Percentiles rank a stretch among this genome's conserved stretches.
Conservation (phyloP, 2,329 filamentous ascomycete genomes). For the Ophiocordyceps unilateralis region DNA sequence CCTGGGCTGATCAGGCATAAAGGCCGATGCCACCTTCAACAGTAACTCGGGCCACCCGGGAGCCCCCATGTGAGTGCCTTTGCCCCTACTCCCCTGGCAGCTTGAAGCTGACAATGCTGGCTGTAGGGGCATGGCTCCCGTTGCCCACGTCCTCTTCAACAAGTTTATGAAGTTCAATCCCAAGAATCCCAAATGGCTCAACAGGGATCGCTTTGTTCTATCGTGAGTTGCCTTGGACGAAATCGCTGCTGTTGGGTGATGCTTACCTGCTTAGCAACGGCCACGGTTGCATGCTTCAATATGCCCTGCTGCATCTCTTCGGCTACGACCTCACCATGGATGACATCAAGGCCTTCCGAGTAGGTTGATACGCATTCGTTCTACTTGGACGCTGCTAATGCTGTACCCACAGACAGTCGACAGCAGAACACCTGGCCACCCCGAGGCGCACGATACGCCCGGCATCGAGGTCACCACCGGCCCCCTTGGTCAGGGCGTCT, state of each 20-base stretch:
- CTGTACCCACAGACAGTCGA: slow-evolving; percentile 25
- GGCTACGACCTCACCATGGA: slow-evolving; percentile 77
- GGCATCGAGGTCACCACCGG: slow-evolving; percentile 97
- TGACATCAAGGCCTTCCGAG: slow-evolving; percentile 91
- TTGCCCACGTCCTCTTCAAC: slow-evolving; percentile 94
- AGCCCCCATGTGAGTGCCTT: slow-evolving; percentile 64
- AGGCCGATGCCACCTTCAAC: slow-evolving; percentile 94
- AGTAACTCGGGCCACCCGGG: slow-evolving; percentile 98
- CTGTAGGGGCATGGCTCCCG: slow-evolving; percentile 65
- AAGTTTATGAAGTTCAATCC: slow-evolving; percentile 99
- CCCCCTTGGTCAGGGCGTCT: slow-evolving; percentile 91
- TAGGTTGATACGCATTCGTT: slow-evolving; percentile 33
- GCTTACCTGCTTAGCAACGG: slow-evolving; percentile 51
- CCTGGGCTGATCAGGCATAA: slow-evolving; percentile 5
- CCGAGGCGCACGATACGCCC: slow-evolving; percentile 89
- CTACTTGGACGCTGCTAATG: background rate
- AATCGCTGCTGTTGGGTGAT: background rate
- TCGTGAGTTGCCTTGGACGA: slow-evolving; percentile 50
- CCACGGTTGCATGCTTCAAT: slow-evolving; percentile 98
- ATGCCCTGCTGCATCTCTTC: slow-evolving; percentile 92
- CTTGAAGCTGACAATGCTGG: slow-evolving; percentile 12
- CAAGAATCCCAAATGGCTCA: slow-evolving; percentile 93
- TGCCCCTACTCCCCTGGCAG: background rate
- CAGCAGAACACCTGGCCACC: slow-evolving; percentile 84
- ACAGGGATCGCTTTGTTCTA: slow-evolving; percentile 96